These are phyloP conservation scores for Chimonanthus praecox DNA, from an alignment of 164 flowering plant species.

Conservation along the genomic window DNA sequence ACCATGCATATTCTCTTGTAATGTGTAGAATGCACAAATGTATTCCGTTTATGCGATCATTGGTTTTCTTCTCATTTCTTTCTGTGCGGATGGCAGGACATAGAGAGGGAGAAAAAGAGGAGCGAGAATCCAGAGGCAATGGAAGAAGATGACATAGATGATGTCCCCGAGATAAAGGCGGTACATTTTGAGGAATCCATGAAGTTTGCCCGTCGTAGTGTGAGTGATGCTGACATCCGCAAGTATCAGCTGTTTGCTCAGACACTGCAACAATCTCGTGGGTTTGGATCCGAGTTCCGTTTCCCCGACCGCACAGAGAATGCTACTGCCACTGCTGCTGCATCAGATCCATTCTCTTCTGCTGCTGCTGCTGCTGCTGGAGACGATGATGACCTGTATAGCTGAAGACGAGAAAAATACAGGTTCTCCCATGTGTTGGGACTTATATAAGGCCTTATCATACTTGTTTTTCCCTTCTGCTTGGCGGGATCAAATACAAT, in stretches of 20 bases:
- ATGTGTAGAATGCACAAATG: no score
- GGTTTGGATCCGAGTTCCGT: slow-evolving; percentile 59
- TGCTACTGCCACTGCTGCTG: slow-evolving; percentile 23
- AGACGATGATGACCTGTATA: slow-evolving; percentile 49
- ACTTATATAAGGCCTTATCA: no score
- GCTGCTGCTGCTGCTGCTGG: slow-evolving; percentile 40
- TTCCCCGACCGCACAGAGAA: slow-evolving; percentile 34
- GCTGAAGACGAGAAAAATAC: slow-evolving; percentile 11
- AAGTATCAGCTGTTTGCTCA: slow-evolving; percentile 63
- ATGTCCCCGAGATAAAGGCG: slow-evolving; percentile 49
- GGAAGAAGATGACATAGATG: slow-evolving; percentile 61
- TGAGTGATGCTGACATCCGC: slow-evolving; percentile 60
- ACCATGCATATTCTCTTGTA: not conserved
- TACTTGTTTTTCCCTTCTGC: no score
- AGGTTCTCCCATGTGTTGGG: not conserved
- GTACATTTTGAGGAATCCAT: slow-evolving; percentile 69
- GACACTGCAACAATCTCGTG: slow-evolving; percentile 65
- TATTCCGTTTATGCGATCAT: not conserved
- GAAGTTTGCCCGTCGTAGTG: slow-evolving; percentile 62
- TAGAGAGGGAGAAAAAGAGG: slow-evolving; percentile 49
- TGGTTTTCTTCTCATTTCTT: not conserved
- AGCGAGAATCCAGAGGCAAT: slow-evolving; percentile 53
- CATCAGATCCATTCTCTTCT: slow-evolving; percentile 39
- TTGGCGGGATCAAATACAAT: no score
- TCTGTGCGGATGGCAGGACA: slow-evolving; percentile 34